These are phyloP conservation scores for Penicillium lagena DNA, from an alignment of 495 filamentous ascomycete genomes.

Conservation along the genomic window DNA sequence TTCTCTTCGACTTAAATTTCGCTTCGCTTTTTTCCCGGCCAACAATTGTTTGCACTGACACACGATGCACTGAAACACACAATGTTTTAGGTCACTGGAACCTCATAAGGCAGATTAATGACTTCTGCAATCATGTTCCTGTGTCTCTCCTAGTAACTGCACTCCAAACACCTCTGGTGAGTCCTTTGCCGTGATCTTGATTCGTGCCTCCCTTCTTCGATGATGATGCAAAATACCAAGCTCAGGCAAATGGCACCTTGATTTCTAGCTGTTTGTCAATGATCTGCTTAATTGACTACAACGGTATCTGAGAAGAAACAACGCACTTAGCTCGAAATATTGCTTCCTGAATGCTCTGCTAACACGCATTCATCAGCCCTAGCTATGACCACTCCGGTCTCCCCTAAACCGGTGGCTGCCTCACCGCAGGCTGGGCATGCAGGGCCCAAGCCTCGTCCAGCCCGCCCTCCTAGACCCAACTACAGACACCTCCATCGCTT, in stretches of 20 bases:
- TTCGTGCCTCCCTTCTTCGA: constrained; percentile 15
- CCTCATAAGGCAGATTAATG: neutral
- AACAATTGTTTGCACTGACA: neutral
- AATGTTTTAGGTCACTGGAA: neutral
- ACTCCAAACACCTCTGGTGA: constrained; percentile 8
- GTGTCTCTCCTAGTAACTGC: neutral
- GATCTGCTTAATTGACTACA: constrained; percentile 81
- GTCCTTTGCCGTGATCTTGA: constrained; percentile 2
- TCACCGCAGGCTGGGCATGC: constrained; percentile 4
- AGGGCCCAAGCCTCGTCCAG: constrained; percentile 10
- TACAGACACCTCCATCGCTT: constrained; percentile 67
- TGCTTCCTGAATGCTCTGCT: constrained; percentile 6
- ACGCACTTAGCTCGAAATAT: constrained; percentile 4
- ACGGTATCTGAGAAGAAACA: constrained; percentile 88
- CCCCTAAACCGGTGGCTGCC: neutral
- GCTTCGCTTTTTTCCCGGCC: constrained; percentile 13
- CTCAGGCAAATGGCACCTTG: constrained; percentile 53
- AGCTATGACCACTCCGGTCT: constrained; percentile 8
- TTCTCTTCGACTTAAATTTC: constrained; percentile 18
- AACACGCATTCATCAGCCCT: constrained; percentile 6
- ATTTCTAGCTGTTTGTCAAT: constrained; percentile 72
- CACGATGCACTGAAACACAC: constrained; percentile 8
- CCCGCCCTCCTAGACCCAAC: constrained; percentile 56
- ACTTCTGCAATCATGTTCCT: neutral
- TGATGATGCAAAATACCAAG: constrained; percentile 40